A percentile compares a stretch with the other conserved stretches of the same genome.
These are phyloP conservation scores for Trametes hirsuta DNA, from an alignment of 1,284 basidiomycete species.

Conservation along the genomic window DNA sequence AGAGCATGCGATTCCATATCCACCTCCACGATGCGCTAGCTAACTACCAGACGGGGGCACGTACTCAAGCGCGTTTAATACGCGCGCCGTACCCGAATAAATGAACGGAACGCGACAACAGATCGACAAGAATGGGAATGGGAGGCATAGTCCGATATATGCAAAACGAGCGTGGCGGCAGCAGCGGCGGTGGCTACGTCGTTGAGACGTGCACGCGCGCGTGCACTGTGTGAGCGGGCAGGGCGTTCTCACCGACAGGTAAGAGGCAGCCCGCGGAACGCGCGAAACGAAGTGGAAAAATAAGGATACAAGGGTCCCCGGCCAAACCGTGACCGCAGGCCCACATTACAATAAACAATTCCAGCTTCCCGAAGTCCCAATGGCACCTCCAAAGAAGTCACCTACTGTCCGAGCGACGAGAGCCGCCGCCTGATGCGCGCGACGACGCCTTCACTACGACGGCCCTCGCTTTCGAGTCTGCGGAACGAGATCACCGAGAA, in stretches of 20 bases:
- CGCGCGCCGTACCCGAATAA: background rate
- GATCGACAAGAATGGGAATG: background rate
- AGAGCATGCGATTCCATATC: constrained; percentile 1
- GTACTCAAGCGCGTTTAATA: no score
- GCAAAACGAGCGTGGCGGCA: constrained; percentile 1
- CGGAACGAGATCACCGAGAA: constrained; percentile 13
- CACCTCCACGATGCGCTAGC: background rate
- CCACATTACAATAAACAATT: background rate
- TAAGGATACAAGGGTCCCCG: background rate
- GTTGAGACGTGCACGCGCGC: no score
- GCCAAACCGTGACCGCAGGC: background rate
- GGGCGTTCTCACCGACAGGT: background rate
- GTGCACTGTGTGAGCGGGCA: background rate
- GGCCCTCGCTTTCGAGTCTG: background rate
- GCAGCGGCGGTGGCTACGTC: no score
- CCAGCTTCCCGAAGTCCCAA: background rate
- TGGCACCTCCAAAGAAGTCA: background rate
- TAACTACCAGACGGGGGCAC: no score
- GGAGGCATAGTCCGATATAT: background rate
- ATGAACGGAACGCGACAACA: background rate
- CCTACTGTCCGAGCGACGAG: background rate
- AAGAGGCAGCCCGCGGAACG: background rate
- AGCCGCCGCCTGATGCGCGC: constrained; percentile 8
- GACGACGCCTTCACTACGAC: background rate
- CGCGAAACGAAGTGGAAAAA: background rate